Base-by-base conservation (phyloP, 2,329 filamentous ascomycete genomes). In the Paraphoma sp. region DNA sequence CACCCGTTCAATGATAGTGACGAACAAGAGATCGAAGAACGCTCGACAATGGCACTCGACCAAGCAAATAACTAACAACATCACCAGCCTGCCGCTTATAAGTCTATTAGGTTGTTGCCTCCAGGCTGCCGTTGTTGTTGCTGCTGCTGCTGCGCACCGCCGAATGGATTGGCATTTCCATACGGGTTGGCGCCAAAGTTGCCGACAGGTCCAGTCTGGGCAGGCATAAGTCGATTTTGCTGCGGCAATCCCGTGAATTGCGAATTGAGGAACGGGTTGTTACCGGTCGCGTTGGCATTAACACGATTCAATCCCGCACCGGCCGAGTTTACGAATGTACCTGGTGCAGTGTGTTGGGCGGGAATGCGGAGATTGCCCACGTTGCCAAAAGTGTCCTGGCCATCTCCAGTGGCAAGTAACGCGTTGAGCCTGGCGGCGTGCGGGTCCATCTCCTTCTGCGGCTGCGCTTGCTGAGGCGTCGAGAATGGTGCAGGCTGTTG, bases 371-470 rank as follows among this genome's bases (percentile, higher is more conserved):
- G 84, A 63, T 98, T 92, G 65, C 95, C 95, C n/a, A 92, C 92
- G 76, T 99, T 99, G 63, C 95, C 95, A 75, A 96, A 99, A 0
- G 95, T 99, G 74, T 99, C 95, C 82, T 96, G 91, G 23, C 95
- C 95, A 54, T 99, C 95, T 63, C 95, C 93, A 23, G 85, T 87
- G 3, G 93, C 86, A 44, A 99, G 86, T 33, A 99, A 86, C 1
- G 90, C 86, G 74, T 98, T 98, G 64, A 99, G 89, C 71, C 87
- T 90, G 18, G 89, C 87, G 55, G 86, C 80, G 61, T 88, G 86
- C 11, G 86, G 85, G 63, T 89, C 84, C 67, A 78, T 72, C 47
- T 76, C 72, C 54, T 75, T 73, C 60, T 76, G 75, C 7, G 74
- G 70, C 46, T 57, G 59, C 42, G 49, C 43, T 45, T 46, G 52